Evolutionary conservation across 805 yeast species (phyloP).

Genomic region (Spathaspora sp.): DNA sequence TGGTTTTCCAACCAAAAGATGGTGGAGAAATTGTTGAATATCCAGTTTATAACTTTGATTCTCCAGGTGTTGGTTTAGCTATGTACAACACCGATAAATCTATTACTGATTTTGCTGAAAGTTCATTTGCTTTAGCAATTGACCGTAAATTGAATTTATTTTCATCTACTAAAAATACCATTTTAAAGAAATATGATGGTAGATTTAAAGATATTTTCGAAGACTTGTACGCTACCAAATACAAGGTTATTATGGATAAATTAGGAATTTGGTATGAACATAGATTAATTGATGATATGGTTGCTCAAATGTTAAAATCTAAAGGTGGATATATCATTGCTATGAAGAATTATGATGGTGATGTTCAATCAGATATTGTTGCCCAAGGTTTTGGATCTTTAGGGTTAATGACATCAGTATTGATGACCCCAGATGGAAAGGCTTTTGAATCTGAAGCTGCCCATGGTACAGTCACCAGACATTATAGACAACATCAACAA

Average conservation of each 20-base stretch:
- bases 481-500: slow-evolving; percentile 91
- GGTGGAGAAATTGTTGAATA: slow-evolving; percentile 54
- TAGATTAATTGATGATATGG: slow-evolving; percentile 96
- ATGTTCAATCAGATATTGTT: slow-evolving; percentile 92
- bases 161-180: slow-evolving; percentile 92
- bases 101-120: slow-evolving; percentile 85
- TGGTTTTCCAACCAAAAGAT: slow-evolving; percentile 69
- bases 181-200: slow-evolving; percentile 91
- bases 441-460: slow-evolving; percentile 97
- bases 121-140: slow-evolving; percentile 86
- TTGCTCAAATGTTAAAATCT: slow-evolving; percentile 96
- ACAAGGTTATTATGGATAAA: slow-evolving; percentile 68
- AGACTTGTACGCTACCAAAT: slow-evolving; percentile 65
- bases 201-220: slow-evolving; percentile 93
- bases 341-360: slow-evolving; percentile 97
- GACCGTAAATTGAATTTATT: slow-evolving; percentile 74
- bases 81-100: slow-evolving; percentile 97
- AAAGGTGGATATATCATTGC: slow-evolving; percentile 94
- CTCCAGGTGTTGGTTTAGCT: slow-evolving; percentile 79
- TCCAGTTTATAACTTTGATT: slow-evolving; percentile 65
- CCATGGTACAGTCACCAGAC: slow-evolving; percentile 98
- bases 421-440: slow-evolving; percentile 94
- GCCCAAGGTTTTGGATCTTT: slow-evolving; percentile 98
- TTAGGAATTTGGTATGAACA: slow-evolving; percentile 95
- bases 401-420: slow-evolving; percentile 96